Conservation (phyloP, 176 grass and related monocot genomes). For the Zizania latifolia region DNA sequence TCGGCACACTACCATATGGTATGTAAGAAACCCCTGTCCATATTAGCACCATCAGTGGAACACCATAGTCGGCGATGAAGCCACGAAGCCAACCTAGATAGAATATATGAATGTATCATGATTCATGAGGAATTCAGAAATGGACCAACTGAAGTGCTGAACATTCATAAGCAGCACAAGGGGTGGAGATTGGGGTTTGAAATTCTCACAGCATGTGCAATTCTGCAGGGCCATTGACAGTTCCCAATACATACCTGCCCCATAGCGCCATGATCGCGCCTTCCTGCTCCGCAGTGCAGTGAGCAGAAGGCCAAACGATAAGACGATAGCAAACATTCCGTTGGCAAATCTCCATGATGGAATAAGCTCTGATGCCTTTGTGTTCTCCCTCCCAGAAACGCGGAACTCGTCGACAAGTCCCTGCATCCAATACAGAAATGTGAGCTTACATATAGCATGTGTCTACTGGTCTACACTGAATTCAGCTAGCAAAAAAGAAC, state of each 20-base stretch:
- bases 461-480: background rate
- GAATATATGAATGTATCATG: too few relatives aligned
- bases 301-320: constrained; percentile 92
- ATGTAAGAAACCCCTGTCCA: constrained; percentile 98
- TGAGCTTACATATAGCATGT: constrained; percentile 19
- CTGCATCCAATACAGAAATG: constrained; percentile 30
- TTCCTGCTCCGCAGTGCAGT: constrained; percentile 92
- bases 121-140: constrained; percentile 14
- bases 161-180: constrained; percentile 19
- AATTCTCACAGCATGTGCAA: background rate
- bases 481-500: background rate
- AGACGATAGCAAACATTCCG: constrained; percentile 84
- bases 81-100: constrained; percentile 79
- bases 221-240: too few relatives aligned
- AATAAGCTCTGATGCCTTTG: constrained; percentile 46
- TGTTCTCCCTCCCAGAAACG: constrained; percentile 66
- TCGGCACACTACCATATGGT: constrained; percentile 57
- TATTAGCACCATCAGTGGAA: constrained; percentile 92
- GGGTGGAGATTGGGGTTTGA: background rate
- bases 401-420: constrained; percentile 85
- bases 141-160: background rate
- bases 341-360: constrained; percentile 92
- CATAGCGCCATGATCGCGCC: constrained; percentile 97
- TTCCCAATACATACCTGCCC: constrained; percentile 44
- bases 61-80: constrained; percentile 88